These are phyloP conservation scores for Hymenoscyphus infarciens DNA, from an alignment of 2,329 filamentous ascomycete species.

Conservation along the genomic window DNA sequence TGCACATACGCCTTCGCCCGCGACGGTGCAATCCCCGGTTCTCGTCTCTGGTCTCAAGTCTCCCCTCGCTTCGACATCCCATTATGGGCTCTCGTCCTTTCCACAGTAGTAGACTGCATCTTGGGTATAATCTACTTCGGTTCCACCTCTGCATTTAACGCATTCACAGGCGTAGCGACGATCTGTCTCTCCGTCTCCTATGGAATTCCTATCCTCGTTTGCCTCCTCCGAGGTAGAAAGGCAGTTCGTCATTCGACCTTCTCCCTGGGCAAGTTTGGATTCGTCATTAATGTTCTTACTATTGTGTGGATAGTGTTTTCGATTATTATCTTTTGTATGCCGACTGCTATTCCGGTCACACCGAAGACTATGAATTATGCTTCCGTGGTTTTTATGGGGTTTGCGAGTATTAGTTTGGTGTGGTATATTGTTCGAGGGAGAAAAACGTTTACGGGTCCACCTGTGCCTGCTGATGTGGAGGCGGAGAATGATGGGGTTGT, in stretches of 20 bases:
- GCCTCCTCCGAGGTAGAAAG: slow-evolving; percentile 61
- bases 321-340: slow-evolving; percentile 75
- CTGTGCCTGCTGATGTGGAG: slow-evolving; percentile 28
- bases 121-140: slow-evolving; percentile 79
- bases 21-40: slow-evolving; percentile 64
- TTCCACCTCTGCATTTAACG: slow-evolving; percentile 71
- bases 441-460: slow-evolving; percentile 60
- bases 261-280: slow-evolving; percentile 66
- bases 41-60: slow-evolving; percentile 62
- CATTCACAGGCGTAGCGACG: slow-evolving; percentile 75
- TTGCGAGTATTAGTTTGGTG: slow-evolving; percentile 53
- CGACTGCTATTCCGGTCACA: slow-evolving; percentile 55
- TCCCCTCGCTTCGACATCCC: slow-evolving; percentile 66
- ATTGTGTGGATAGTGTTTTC: slow-evolving; percentile 69
- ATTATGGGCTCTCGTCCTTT: slow-evolving; percentile 64
- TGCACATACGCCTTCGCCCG: slow-evolving; percentile 67
- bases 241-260: slow-evolving; percentile 63
- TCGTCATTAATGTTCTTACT: slow-evolving; percentile 63
- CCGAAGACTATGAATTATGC: slow-evolving; percentile 63
- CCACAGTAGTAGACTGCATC: slow-evolving; percentile 64
- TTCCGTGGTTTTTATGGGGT: slow-evolving; percentile 61
- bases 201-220: slow-evolving; percentile 71
- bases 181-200: slow-evolving; percentile 76
- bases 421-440: slow-evolving; percentile 64
- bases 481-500: slow-evolving; percentile 27